Evolutionary conservation across 2,329 filamentous ascomycete species (phyloP).

Genomic region (Botrytis elliptica): DNA sequence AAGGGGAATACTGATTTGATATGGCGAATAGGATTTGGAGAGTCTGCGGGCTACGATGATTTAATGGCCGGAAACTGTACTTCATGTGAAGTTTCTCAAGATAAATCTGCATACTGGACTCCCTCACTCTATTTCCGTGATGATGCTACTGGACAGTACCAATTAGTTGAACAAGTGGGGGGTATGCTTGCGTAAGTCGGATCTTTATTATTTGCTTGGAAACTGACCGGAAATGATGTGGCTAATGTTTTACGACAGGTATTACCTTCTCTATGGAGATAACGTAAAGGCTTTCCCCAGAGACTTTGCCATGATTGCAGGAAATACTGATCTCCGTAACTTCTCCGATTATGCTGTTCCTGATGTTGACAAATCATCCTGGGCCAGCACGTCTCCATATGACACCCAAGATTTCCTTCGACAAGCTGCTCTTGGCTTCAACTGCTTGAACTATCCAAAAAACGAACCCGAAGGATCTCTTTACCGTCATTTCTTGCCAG

Average conservation of each 20-base stretch:
- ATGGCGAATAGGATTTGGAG: slow-evolving; percentile 57
- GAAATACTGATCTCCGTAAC: slow-evolving; percentile 64
- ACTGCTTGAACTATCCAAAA: slow-evolving; percentile 82
- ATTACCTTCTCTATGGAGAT: slow-evolving; percentile 76
- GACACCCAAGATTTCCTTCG: slow-evolving; percentile 66
- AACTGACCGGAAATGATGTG: background rate
- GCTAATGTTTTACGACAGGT: slow-evolving; percentile 50
- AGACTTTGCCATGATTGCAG: slow-evolving; percentile 80
- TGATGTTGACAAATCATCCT: slow-evolving; percentile 66
- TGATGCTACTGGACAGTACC: slow-evolving; percentile 43
- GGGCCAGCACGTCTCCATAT: slow-evolving; percentile 51
- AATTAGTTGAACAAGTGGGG: slow-evolving; percentile 71
- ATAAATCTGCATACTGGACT: slow-evolving; percentile 68
- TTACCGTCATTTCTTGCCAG: slow-evolving; percentile 77
- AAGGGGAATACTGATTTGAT: background rate
- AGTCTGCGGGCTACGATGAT: slow-evolving; percentile 54
- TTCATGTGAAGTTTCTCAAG: slow-evolving; percentile 60
- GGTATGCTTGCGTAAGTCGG: slow-evolving; percentile 78
- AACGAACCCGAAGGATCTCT: slow-evolving; percentile 55
- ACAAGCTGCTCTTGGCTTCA: slow-evolving; percentile 88
- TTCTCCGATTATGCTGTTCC: slow-evolving; percentile 64
- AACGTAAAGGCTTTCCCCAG: slow-evolving; percentile 68
- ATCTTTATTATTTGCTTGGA: slow-evolving; percentile 9
- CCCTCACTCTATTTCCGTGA: slow-evolving; percentile 54
- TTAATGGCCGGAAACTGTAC: slow-evolving; percentile 63